Base-by-base conservation (phyloP, 2,329 filamentous ascomycete genomes). In the Penicillium sp. region DNA sequence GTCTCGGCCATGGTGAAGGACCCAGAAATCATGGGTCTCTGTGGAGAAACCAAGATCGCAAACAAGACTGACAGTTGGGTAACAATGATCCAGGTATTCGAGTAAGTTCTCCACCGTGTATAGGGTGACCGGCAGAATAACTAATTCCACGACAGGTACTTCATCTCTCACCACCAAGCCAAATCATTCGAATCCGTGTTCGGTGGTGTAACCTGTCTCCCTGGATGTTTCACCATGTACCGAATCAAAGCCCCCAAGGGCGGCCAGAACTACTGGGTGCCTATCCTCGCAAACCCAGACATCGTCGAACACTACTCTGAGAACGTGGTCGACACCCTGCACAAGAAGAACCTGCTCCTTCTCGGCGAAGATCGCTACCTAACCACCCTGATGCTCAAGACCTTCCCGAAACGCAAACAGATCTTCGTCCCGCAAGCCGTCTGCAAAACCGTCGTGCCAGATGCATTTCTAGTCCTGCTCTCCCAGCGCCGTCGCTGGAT, bases 191-290 rank as follows among this genome's bases (percentile, higher is more conserved):
- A 99, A 76, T 97, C 92, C 1, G 90, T 97, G 64, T 99, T 99
- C 76, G 94, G 94, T 78, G 94, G 94, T 89, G 94, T 99, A 60
- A 99, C 94, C 63, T 99, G 94, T 82, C 82, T 99, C 66, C 94
- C 94, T 16, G 94, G 94, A 63, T 99, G 94, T 82, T 99, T 99
- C 87, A 97, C 92, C 83, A 99, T 99, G 95, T 99, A 99, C 81
- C 90, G 94, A 70, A 97, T 99, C 84, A 99, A 99, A 79, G 90
- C 94, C 31, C 95, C 94, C 59, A 99, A 99, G 79, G 94, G 94
- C 64, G 93, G 90, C 27, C 92, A 97, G 74, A 97, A 99, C 80
- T 99, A 97, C 79, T 99, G 94, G 94, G 94, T 99, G 25, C 94
- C 94, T 8, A 97, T 99, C 69, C 84, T 99, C 63, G 94, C 94